Conservation (phyloP, 371 early-diverging fungal genomes). For the Thermomucor indicae-seudaticae region DNA sequence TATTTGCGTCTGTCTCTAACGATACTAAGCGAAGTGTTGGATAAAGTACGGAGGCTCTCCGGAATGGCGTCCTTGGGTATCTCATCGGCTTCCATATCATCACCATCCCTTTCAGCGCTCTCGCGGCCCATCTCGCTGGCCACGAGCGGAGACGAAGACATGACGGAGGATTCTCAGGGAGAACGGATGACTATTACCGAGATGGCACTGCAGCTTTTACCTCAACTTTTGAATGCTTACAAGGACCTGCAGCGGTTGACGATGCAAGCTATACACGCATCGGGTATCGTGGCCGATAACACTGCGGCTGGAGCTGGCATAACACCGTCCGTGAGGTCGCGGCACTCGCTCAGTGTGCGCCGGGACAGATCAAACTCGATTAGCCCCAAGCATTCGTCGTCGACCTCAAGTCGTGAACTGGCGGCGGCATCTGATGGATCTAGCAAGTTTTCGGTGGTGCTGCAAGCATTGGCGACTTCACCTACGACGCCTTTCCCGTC, state of each 20-base stretch:
- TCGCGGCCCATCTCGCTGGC: constrained; percentile 38
- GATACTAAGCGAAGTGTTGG: constrained; percentile 51
- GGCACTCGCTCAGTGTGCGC: constrained; percentile 17
- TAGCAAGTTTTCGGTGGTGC: constrained; percentile 19
- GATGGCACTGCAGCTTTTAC: constrained; percentile 29
- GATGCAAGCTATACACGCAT: constrained; percentile 34
- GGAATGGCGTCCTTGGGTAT: constrained; percentile 31
- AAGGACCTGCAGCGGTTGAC: constrained; percentile 39
- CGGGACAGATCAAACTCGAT: constrained; percentile 21
- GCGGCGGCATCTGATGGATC: neutral
- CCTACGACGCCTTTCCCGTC: constrained; percentile 37
- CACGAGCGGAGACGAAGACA: constrained; percentile 20
- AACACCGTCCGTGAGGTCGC: constrained; percentile 6
- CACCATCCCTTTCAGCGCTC: constrained; percentile 27
- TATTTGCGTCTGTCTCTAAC: constrained; percentile 51
- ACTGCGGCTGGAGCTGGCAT: neutral
- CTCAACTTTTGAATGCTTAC: constrained; percentile 38
- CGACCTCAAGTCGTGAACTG: neutral
- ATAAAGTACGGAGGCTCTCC: constrained; percentile 43
- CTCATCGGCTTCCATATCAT: constrained; percentile 23
- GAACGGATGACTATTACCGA: constrained; percentile 25
- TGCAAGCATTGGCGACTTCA: constrained; percentile 40
- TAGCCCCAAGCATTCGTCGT: constrained; percentile 5
- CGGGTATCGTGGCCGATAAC: constrained; percentile 3
- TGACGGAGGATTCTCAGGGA: constrained; percentile 15